Conservation (phyloP, 768 basidiomycete species). For the Collybia nuda region DNA sequence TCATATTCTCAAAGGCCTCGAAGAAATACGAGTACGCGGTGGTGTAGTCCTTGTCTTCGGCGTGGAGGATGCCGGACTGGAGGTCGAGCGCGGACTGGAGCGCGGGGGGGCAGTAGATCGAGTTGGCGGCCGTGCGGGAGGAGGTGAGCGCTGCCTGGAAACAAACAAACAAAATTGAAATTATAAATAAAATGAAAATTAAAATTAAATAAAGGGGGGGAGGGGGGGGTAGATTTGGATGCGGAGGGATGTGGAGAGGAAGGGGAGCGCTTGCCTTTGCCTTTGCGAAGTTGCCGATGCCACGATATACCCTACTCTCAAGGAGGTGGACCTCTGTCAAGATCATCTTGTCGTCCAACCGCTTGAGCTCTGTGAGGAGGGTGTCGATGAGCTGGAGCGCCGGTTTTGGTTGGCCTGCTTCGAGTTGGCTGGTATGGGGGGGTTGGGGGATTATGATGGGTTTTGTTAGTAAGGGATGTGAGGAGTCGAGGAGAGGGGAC, state of each 20-base stretch:
- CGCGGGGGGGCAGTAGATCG: slow-evolving; percentile 77
- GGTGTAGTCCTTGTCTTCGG: slow-evolving; percentile 97
- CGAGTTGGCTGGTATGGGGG: slow-evolving; percentile 79
- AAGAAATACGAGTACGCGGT: slow-evolving; percentile 98
- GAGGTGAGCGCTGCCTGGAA: slow-evolving; percentile 84
- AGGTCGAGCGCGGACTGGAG: slow-evolving; percentile 50
- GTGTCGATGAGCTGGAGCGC: slow-evolving; percentile 82
- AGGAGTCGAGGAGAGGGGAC: slow-evolving; percentile 8
- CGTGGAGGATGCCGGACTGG: slow-evolving; percentile 77
- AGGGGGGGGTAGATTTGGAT: slow-evolving; percentile 17
- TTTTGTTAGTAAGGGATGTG: neutral
- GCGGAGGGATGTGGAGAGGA: neutral
- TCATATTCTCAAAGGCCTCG: slow-evolving; percentile 91
- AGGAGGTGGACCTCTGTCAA: slow-evolving; percentile 95
- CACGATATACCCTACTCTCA: slow-evolving; percentile 89
- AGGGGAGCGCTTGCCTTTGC: slow-evolving; percentile 65
- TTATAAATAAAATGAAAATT: too few species aligned
- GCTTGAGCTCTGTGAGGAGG: slow-evolving; percentile 89
- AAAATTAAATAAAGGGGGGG: too few species aligned
- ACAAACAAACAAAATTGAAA: too few species aligned
- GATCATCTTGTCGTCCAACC: slow-evolving; percentile 96
- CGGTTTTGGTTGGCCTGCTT: slow-evolving; percentile 70
- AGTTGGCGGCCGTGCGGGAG: slow-evolving; percentile 90
- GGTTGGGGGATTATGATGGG: neutral
- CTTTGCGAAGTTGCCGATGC: slow-evolving; percentile 85